Percentiles rank a stretch among this genome's conserved stretches.
Evolutionary conservation across 1,284 basidiomycete genomes (phyloP).

Genomic region (Kwoniella shivajii): DNA sequence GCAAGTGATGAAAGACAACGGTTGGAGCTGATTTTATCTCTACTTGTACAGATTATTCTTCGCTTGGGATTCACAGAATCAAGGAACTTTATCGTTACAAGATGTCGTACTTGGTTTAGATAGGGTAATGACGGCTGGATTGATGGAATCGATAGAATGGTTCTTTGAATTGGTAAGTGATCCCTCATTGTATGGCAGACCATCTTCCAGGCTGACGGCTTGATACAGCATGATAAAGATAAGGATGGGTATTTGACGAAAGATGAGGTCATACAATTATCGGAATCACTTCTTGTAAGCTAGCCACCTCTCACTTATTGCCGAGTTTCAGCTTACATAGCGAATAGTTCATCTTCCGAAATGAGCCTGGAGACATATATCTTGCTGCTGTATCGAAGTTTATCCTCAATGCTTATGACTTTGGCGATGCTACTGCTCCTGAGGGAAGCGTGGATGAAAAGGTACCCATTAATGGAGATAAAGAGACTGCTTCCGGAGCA

Average conservation of each 20-base stretch:
- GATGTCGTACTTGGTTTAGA: conserved; percentile 89
- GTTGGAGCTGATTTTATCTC: conserved; percentile 54
- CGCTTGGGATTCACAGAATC: conserved; percentile 81
- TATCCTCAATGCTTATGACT: conserved; percentile 96
- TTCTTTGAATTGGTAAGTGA: conserved; percentile 80
- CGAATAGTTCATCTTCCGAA: conserved; percentile 90
- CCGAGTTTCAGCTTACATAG: too few species aligned
- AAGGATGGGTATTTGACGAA: conserved; percentile 93
- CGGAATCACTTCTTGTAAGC: conserved; percentile 83
- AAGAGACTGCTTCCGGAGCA: conserved; percentile 56
- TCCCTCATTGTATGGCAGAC: too few species aligned
- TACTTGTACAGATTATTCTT: conserved; percentile 82
- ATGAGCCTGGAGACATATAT: conserved; percentile 95
- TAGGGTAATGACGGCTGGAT: conserved; percentile 89
- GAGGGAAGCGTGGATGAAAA: conserved; percentile 56
- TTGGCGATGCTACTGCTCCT: conserved; percentile 80
- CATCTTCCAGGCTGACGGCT: not conserved
- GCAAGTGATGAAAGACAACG: conserved; percentile 54
- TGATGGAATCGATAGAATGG: conserved; percentile 99
- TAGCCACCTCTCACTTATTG: too few species aligned
- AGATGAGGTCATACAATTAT: conserved; percentile 88
- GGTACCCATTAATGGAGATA: conserved; percentile 51
- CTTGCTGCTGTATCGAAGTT: conserved; percentile 92
- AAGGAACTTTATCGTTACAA: conserved; percentile 82
- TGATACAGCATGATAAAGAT: conserved; percentile 77